These are phyloP conservation scores for Gyromitra esculenta DNA, from an alignment of 2,329 filamentous ascomycete species.

Conservation along the genomic window DNA sequence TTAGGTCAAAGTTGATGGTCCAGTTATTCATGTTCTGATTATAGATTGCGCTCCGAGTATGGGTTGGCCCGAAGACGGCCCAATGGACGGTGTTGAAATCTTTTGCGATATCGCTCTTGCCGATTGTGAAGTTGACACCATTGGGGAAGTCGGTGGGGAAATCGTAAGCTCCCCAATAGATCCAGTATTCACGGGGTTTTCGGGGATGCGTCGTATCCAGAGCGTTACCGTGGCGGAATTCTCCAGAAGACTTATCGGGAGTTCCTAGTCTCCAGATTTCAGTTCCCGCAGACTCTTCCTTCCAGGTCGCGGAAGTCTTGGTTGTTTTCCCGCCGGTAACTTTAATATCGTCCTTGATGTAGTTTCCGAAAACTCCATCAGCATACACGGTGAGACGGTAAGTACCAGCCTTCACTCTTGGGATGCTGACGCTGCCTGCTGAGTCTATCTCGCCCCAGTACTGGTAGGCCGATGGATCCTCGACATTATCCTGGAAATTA, in stretches of 20 bases:
- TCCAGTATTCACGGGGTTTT: conserved; percentile 68
- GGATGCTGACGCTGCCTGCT: conserved; percentile 66
- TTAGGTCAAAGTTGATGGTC: conserved; percentile 68
- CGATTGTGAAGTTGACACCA: conserved; percentile 69
- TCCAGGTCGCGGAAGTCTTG: conserved; percentile 64
- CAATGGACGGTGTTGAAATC: conserved; percentile 74
- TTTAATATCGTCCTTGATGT: conserved; percentile 65
- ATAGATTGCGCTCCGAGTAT: conserved; percentile 63
- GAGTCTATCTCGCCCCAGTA: conserved; percentile 69
- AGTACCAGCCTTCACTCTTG: conserved; percentile 67
- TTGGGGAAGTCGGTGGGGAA: conserved; percentile 69
- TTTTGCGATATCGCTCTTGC: conserved; percentile 63
- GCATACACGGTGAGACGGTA: conserved; percentile 73
- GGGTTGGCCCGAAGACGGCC: conserved; percentile 70
- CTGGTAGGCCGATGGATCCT: conserved; percentile 68
- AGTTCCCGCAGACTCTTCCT: conserved; percentile 66
- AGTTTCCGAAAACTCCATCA: conserved; percentile 71
- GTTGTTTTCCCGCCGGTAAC: conserved; percentile 62
- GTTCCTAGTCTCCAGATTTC: conserved; percentile 72
- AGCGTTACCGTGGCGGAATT: conserved; percentile 69
- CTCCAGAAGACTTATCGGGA: conserved; percentile 70
- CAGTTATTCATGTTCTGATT: conserved; percentile 68
- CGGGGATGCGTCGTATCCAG: conserved; percentile 64
- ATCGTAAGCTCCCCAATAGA: conserved; percentile 71
- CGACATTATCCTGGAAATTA: conserved; percentile 70